phyloP scores from a whole-genome alignment of 768 basidiomycete species.

The Mycena crocata region DNA sequence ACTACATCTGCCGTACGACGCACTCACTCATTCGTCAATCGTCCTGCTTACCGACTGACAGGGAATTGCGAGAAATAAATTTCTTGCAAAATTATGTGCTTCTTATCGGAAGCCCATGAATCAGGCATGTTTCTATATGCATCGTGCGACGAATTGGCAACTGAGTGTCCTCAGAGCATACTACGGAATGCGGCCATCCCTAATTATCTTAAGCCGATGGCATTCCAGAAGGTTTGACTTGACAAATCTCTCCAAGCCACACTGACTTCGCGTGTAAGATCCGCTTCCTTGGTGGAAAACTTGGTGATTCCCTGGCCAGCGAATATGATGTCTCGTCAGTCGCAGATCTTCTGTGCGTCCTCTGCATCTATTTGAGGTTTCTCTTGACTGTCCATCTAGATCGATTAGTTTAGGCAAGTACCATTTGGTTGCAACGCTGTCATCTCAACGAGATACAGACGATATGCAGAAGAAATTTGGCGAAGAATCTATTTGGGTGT shows the following conservation, averaged over 20 bases:
- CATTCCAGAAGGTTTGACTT: slow-evolving; percentile 82
- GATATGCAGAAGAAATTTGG: slow-evolving; percentile 87
- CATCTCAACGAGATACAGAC: slow-evolving; percentile 54
- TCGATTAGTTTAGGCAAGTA: slow-evolving; percentile 66
- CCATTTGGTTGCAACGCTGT: neutral
- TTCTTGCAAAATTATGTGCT: slow-evolving; percentile 93
- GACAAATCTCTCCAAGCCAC: neutral
- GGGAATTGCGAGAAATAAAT: slow-evolving; percentile 95
- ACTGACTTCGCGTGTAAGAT: slow-evolving; percentile 64
- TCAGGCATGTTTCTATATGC: slow-evolving; percentile 64
- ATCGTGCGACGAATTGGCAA: neutral
- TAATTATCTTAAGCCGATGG: slow-evolving; percentile 82
- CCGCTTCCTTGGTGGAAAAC: slow-evolving; percentile 93
- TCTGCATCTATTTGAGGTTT: neutral
- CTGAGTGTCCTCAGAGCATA: slow-evolving; percentile 71
- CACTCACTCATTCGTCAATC: neutral
- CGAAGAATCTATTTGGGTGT: slow-evolving; percentile 90
- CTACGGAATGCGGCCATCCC: slow-evolving; percentile 87
- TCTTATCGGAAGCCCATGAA: slow-evolving; percentile 93
- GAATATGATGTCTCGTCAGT: slow-evolving; percentile 93
- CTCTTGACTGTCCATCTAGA: slow-evolving; percentile 37
- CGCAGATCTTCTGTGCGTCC: slow-evolving; percentile 84
- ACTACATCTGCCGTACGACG: slow-evolving; percentile 89
- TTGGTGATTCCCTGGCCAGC: slow-evolving; percentile 87
- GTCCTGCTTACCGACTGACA: slow-evolving; percentile 41